Base-by-base conservation (phyloP, 192 early-diverging fungal species). In the Phlyctochytrium arcticum region DNA sequence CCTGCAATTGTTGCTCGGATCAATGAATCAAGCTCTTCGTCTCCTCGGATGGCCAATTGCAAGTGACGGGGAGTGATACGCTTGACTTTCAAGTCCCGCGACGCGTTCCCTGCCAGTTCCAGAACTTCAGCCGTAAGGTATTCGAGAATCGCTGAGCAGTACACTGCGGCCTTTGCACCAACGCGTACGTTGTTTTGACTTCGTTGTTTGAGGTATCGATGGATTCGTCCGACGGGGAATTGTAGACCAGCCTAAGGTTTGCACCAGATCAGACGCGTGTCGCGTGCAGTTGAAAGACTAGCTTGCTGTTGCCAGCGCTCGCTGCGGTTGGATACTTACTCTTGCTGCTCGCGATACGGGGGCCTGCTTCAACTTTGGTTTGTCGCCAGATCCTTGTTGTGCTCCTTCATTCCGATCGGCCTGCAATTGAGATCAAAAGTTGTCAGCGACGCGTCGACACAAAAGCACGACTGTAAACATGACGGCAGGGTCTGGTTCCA, bases 191-290 rank as follows among this genome's bases (percentile, higher is more conserved):
- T 84, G 75, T 83, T 89, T 63, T 85, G 82, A 17, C 88, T 86
- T 61, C 86, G 79, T 58, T 85, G 81, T 75, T 94, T 94, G 69
- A 94, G 76, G 69, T 94, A 93, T 57, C 93, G 84, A 73, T 95
- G 93, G 67, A 95, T 90, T 78, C 93, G 92, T 29, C 93, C 70
- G 12, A 95, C 93, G 26, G 93, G 93, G 67, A 95, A 95, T 83
- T 95, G 82, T 50, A 77, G 57, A 36, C 75, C 75, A 15, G 74
- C 69, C 73, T 75, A 26, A 15, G n/a, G n/a, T n/a, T 68, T 19
- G 23, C 12, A 35, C 21, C 6, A 66, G 21, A 6, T n/a, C 23
- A 39, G 44, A 50, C 9, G 67, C 60, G 12, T 3, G 54, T 21
- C 10, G 44, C 15, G 6, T 5, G 60, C 35, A 3, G 21, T 19